phyloP scores from a whole-genome alignment of 192 early-diverging fungal genomes.

The Obelidium mucronatum region DNA sequence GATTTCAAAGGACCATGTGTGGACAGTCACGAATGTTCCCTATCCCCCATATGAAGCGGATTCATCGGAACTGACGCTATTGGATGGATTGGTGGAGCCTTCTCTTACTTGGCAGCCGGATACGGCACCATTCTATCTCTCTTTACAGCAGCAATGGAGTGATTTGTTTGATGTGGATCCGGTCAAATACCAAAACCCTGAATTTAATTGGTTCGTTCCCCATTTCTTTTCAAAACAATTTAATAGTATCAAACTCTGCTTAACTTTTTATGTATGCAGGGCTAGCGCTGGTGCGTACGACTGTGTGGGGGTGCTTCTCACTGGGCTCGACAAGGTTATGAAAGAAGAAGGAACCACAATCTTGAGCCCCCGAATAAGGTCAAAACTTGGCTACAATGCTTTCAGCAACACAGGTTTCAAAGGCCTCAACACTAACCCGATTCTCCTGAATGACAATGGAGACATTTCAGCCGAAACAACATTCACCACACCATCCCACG shows the following conservation, averaged over 20 bases:
- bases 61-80: background rate
- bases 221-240: too few species aligned
- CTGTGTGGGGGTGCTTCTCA: background rate
- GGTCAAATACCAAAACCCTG: background rate
- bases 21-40: background rate
- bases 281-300: background rate
- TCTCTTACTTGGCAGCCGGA: background rate
- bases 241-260: too few species aligned
- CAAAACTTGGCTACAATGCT: background rate
- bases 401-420: background rate
- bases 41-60: background rate
- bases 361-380: too few species aligned
- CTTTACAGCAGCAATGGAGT: background rate
- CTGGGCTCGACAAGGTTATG: too few species aligned
- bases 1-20: background rate
- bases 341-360: too few species aligned
- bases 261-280: too few species aligned
- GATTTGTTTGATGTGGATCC: background rate
- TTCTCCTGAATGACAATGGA: background rate
- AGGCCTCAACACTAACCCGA: background rate
- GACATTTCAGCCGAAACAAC: background rate
- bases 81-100: background rate
- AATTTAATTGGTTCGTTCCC: background rate
- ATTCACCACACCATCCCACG: too few species aligned
- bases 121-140: background rate